A percentile compares a stretch with the other conserved stretches of the same genome.
These are phyloP conservation scores for Stylonectria norvegica DNA, from an alignment of 2,329 filamentous ascomycete genomes.

Conservation along the genomic window DNA sequence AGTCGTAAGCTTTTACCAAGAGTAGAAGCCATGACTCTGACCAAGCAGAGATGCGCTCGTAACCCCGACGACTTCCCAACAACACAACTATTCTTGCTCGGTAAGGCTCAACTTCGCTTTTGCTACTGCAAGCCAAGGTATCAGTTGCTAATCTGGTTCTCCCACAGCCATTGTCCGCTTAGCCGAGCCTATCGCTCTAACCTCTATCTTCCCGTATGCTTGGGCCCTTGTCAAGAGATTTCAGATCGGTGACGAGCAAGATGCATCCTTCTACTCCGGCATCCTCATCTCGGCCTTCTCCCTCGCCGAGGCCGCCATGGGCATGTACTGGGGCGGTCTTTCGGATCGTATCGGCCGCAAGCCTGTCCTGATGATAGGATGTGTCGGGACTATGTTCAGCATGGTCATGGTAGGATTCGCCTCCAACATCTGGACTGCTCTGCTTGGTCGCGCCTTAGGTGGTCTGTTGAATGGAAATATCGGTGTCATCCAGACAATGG, in stretches of 20 bases:
- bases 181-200: constrained; percentile 88
- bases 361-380: constrained; percentile 78
- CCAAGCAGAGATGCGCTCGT: constrained; percentile 48
- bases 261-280: constrained; percentile 86
- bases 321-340: constrained; percentile 82
- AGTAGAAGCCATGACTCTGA: constrained; percentile 50
- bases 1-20: constrained; percentile 44
- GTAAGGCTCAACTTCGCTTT: constrained; percentile 46
- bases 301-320: constrained; percentile 76
- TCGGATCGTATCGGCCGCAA: constrained; percentile 83
- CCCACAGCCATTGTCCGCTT: constrained; percentile 79
- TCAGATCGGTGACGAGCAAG: constrained; percentile 64
- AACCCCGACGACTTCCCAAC: constrained; percentile 75
- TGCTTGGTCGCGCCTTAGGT: constrained; percentile 71
- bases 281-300: constrained; percentile 84
- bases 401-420: constrained; percentile 81
- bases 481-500: constrained; percentile 89
- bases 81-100: constrained; percentile 77
- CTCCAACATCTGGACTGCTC: constrained; percentile 77
- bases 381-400: constrained; percentile 76
- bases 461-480: constrained; percentile 89
- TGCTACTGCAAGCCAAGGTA: neutral
- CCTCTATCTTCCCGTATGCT: constrained; percentile 89
- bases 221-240: constrained; percentile 80
- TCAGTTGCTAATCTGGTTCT: constrained; percentile 15